Base-by-base conservation (phyloP, 495 filamentous ascomycete genomes). In the Margaritispora aquatica region DNA sequence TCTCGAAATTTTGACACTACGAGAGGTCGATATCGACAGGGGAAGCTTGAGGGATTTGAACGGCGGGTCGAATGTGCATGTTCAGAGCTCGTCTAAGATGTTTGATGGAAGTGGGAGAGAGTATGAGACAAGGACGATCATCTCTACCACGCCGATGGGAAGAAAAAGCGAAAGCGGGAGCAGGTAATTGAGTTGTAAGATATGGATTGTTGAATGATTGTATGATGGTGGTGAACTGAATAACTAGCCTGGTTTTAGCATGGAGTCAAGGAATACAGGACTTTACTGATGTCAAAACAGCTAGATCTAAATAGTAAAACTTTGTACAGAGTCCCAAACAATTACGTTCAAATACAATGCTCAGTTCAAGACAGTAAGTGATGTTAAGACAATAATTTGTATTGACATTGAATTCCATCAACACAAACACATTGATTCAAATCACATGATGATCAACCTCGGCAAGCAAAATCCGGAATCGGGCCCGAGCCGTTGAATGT, bases 1-100 rank as follows among this genome's bases (percentile, higher is more conserved):
- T 26, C 24, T 65, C 23, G 51, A 65, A 34, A 61, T 65, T 41
- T 65, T 59, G 63, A 55, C 61, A 44, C 55, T 44, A 13, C 55
- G 54, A 36, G 54, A 61, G 36, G 51, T 62, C 15, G 63, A 61
- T 54, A 51, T 65, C 24, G 59, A 59, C 26, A 44, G 26, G 17
- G 61, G 61, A 8, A 63, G 61, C 56, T 51, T 58, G 55, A 58
- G 55, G 5, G 31, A 50, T 11, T 4, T 22, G n/a, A 5, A 44
- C 20, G 20, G 2, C 3, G 11, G 47, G 8, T 19, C 2, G 26
- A 9, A 11, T 4, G 26, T 10, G 20, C 20, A 50, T 50, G 20
- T 26, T 5, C 24, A 50, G 38, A n/a, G 38, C 38, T 44, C 38
- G 17, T 44, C 31, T 26, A 47, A 46, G 13, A 48, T 23, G 26